phyloP scores from a whole-genome alignment of 2,329 filamentous ascomycete species.

The Trichophyton mentagrophytes region DNA sequence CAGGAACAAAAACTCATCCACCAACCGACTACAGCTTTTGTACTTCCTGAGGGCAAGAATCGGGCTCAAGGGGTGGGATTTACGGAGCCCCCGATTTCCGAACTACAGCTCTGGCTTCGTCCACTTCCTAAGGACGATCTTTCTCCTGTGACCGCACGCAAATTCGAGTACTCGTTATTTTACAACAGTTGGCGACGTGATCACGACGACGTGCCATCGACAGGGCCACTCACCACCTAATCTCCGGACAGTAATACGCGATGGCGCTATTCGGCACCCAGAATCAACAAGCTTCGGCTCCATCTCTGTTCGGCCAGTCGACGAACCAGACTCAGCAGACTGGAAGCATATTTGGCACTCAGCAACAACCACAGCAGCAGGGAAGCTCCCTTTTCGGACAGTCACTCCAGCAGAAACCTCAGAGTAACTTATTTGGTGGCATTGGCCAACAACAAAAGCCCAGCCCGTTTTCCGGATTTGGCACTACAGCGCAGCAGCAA shows the following conservation, averaged over 20 bases:
- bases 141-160: neutral
- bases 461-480: conserved; percentile 31
- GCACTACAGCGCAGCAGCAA: conserved; percentile 21
- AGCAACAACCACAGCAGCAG: conserved; percentile 14
- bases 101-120: neutral
- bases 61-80: neutral
- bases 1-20: neutral
- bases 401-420: conserved; percentile 13
- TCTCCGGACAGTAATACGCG: neutral
- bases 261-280: conserved; percentile 13
- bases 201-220: neutral
- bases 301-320: conserved; percentile 10
- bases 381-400: conserved; percentile 9
- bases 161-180: neutral
- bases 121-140: neutral
- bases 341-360: conserved; percentile 14
- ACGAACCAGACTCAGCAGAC: conserved; percentile 12
- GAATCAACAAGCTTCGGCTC: conserved; percentile 9
- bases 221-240: too few relatives aligned
- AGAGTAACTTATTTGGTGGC: conserved; percentile 16
- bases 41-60: neutral
- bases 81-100: neutral
- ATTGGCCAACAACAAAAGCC: conserved; percentile 23
- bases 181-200: neutral
- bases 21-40: neutral